Percentiles rank a stretch among this genome's conserved stretches.
phyloP scores from a whole-genome alignment of 441 rosid species.

The Syzygium syzygioides region DNA sequence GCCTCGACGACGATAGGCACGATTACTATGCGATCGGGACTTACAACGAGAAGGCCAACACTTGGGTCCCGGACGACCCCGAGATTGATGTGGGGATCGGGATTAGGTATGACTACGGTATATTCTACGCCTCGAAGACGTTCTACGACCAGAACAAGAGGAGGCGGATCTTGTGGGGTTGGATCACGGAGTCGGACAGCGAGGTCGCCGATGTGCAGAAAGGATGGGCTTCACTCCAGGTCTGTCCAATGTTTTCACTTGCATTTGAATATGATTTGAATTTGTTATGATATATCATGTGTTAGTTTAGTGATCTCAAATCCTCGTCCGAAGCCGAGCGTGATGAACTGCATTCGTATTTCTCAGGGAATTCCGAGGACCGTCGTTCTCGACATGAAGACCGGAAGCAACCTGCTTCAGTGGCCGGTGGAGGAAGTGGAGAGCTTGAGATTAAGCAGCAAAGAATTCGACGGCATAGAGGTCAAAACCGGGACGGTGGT shows the following conservation, averaged over 20 bases:
- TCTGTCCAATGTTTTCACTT: conserved; percentile 1
- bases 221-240: conserved; percentile 98
- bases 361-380: conserved; percentile 73
- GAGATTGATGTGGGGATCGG: conserved; percentile 79
- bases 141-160: conserved; percentile 64
- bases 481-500: conserved; percentile 51
- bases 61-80: conserved; percentile 72
- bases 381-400: conserved; percentile 54
- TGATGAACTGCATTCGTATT: background rate
- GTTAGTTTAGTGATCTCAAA: background rate
- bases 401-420: conserved; percentile 66
- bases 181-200: conserved; percentile 85
- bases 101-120: conserved; percentile 77
- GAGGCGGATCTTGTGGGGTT: conserved; percentile 86
- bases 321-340: background rate
- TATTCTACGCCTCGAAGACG: conserved; percentile 88
- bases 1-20: conserved; percentile 69
- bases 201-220: conserved; percentile 69
- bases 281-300: background rate
- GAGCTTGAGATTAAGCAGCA: conserved; percentile 54
- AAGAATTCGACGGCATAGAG: conserved; percentile 31
- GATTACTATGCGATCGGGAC: conserved; percentile 87
- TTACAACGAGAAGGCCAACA: conserved; percentile 43
- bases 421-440: conserved; percentile 90
- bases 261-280: background rate